phyloP scores from a whole-genome alignment of 2,329 filamentous ascomycete genomes.

The Anisogramma anomala region DNA sequence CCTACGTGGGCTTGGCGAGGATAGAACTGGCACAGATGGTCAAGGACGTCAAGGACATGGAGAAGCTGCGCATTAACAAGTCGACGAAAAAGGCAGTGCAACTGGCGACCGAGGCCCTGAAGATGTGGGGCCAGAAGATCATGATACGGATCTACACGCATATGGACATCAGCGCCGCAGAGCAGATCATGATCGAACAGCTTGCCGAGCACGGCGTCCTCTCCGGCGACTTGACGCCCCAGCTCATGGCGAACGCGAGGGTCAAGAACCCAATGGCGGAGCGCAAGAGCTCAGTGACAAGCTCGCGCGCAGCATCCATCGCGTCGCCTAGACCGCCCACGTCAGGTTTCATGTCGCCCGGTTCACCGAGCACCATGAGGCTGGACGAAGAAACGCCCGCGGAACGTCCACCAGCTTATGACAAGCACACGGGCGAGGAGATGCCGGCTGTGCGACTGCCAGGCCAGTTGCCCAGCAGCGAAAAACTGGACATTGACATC shows the following conservation, averaged over 20 bases:
- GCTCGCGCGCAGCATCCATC: constrained; percentile 5
- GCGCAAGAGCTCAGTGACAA: constrained; percentile 13
- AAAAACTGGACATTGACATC: constrained; percentile 87
- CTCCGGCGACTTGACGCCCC: constrained; percentile 69
- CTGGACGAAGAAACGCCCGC: constrained; percentile 34
- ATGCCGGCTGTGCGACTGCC: constrained; percentile 71
- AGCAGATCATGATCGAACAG: constrained; percentile 99
- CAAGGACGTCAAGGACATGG: constrained; percentile 54
- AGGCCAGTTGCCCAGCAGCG: constrained; percentile 67
- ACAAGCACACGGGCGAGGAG: constrained; percentile 54
- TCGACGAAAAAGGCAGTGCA: constrained; percentile 61
- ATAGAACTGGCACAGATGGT: constrained; percentile 71
- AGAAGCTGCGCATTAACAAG: constrained; percentile 45
- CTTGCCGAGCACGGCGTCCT: constrained; percentile 84
- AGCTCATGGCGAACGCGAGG: constrained; percentile 81
- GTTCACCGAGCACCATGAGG: constrained; percentile 18
- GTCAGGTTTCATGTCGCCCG: background rate
- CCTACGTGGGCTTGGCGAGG: constrained; percentile 84
- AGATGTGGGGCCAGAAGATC: constrained; percentile 97
- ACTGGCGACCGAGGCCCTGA: constrained; percentile 62
- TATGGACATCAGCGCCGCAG: constrained; percentile 86
- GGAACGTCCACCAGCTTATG: constrained; percentile 46
- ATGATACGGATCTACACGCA: constrained; percentile 91
- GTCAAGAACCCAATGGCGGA: constrained; percentile 85
- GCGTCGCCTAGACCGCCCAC: constrained; percentile 6